Conservation (phyloP, 768 basidiomycete genomes). For the Lenzites betulinus region DNA sequence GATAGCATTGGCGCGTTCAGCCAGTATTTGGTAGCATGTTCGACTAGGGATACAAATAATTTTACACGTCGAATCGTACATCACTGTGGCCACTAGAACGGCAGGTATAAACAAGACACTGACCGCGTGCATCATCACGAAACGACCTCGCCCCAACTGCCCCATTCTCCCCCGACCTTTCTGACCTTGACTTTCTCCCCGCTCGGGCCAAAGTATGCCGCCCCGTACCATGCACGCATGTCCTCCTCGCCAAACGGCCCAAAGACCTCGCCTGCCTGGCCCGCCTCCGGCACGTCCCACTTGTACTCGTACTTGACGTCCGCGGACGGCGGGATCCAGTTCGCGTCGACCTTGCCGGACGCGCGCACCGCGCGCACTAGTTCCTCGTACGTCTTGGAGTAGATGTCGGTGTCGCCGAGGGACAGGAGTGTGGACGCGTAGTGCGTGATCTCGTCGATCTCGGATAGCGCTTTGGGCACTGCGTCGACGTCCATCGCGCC, state of each 20-base stretch:
- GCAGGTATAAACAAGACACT: background rate
- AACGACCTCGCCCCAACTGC: constrained; percentile 67
- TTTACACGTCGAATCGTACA: constrained; percentile 22
- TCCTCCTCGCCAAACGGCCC: constrained; percentile 84
- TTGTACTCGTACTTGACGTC: constrained; percentile 80
- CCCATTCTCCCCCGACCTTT: constrained; percentile 69
- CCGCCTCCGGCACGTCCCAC: constrained; percentile 63
- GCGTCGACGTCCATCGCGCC: constrained; percentile 57
- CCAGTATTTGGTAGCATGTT: constrained; percentile 6
- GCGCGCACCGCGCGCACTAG: constrained; percentile 75
- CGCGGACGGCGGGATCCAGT: constrained; percentile 78
- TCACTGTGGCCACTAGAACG: background rate
- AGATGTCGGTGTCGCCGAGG: constrained; percentile 83
- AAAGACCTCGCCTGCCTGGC: constrained; percentile 53
- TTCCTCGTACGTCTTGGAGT: constrained; percentile 84
- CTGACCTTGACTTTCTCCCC: constrained; percentile 83
- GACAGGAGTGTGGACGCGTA: constrained; percentile 88
- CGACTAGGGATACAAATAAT: constrained; percentile 29
- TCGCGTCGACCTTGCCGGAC: constrained; percentile 64
- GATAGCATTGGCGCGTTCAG: background rate
- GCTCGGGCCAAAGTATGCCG: constrained; percentile 74
- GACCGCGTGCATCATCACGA: constrained; percentile 34
- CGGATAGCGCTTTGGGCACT: constrained; percentile 30
- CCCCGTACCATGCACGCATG: constrained; percentile 77
- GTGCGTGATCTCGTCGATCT: constrained; percentile 81